Evolutionary conservation across 768 basidiomycete genomes (phyloP), one percentile per base, ranked within the genome.

Genomic region (Obba rivulosa): DNA sequence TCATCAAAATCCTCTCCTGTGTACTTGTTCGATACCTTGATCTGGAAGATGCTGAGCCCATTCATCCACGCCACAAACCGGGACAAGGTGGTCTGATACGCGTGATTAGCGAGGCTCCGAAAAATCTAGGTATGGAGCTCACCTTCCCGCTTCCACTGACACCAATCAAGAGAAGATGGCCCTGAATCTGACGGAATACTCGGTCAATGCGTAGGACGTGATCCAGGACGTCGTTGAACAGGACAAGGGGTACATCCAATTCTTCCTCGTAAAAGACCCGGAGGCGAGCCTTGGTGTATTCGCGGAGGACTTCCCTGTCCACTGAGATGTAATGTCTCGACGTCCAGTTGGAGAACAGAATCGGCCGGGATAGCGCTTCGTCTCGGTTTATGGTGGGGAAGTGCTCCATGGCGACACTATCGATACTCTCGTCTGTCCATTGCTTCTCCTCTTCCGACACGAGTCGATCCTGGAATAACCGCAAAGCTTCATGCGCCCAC

Each of bases 1-100:
- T 99, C 95, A 57, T 99, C 96, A 58, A 99, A 99, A 66, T 99
- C 96, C 14, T 95, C 94, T 20, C 91, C 94, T 2, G 92, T 96
- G 65, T 99, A 99, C 64, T 93, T 95, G 74, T 98, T 99, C 20
- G 95, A 97, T 3, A 98, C 96, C 64, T 98, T 98, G 77, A 99
- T 96, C 65, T 99, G 96, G 79, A 96, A 99, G 56, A 99, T 94
- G 63, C 90, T 96, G 46, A 99, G 73, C 38, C 96, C 96, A 59
- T 99, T 99, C 85, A 99, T 97, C 96, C 96, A 99, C 0, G 96
- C 96, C 22, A 99, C 96, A 65, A 99, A 99, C 41, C 96, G 85
- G 34, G 96, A 96, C 2, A 99, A 70, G 0, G 94, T 99, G 3
- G 96, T 99, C 96, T 97, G 61, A 8, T 22, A 14, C 45, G 11